Evolutionary conservation across 163 green algal species (phyloP).

Genomic region (Volvox carteri): DNA sequence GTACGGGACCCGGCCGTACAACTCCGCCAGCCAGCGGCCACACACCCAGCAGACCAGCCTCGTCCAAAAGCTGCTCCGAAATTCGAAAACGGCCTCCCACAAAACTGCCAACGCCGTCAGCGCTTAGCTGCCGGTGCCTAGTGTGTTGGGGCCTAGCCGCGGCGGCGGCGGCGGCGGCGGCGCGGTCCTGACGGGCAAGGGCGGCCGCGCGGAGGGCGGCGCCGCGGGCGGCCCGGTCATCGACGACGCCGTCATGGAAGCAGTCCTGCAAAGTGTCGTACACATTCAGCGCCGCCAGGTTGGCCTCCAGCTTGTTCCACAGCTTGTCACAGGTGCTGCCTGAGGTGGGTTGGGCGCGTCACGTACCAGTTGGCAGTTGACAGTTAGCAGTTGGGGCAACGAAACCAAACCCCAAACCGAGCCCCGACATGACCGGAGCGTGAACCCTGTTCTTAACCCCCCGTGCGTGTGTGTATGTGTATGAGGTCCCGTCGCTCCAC

Average conservation of each 20-base stretch:
- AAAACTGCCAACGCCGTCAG: not conserved
- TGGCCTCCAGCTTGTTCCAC: slow-evolving; percentile 49
- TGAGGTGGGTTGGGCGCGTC: slow-evolving; percentile 25
- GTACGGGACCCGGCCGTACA: slow-evolving; percentile 54
- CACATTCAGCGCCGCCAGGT: slow-evolving; percentile 74
- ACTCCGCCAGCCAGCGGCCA: slow-evolving; percentile 49
- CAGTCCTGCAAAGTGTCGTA: slow-evolving; percentile 86
- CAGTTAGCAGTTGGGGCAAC: too few species aligned
- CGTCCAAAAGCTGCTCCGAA: not conserved
- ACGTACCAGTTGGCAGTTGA: too few species aligned
- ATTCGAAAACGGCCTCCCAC: not conserved
- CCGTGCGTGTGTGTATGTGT: too few species aligned
- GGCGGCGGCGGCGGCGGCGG: not conserved
- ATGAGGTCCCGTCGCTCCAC: too few species aligned
- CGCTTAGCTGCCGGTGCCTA: not conserved
- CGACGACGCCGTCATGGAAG: slow-evolving; percentile 65
- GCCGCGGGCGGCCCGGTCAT: not conserved
- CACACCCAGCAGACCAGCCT: not conserved
- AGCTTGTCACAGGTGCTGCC: slow-evolving; percentile 63
- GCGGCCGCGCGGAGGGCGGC: not conserved
- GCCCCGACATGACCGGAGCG: too few species aligned
- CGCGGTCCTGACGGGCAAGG: not conserved
- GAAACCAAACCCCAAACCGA: too few species aligned
- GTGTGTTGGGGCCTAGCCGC: not conserved
- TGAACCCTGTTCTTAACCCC: too few species aligned